phyloP scores from a whole-genome alignment of 768 basidiomycete species.

The Tulasnella sp. region DNA sequence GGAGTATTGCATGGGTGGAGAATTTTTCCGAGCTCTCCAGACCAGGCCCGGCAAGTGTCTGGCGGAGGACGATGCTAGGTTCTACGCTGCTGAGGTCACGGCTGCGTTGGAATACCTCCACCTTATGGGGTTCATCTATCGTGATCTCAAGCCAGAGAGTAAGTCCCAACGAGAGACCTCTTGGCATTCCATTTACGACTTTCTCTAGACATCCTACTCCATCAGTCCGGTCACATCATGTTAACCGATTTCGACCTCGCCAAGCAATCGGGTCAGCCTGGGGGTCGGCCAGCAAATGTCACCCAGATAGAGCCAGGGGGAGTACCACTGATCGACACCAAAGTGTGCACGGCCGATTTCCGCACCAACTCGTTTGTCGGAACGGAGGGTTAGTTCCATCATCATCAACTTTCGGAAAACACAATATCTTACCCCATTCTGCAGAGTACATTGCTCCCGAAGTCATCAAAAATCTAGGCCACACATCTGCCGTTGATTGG shows the following conservation, averaged over 20 bases:
- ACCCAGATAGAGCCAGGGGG: slow-evolving; percentile 80
- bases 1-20: slow-evolving; percentile 99
- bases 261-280: slow-evolving; percentile 81
- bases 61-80: slow-evolving; percentile 85
- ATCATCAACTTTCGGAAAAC: background rate
- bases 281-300: slow-evolving; percentile 75
- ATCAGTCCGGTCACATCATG: slow-evolving; percentile 99
- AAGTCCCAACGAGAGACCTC: slow-evolving; percentile 27
- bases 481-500: slow-evolving; percentile 98
- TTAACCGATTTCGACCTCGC: slow-evolving; percentile 98
- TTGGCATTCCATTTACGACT: background rate
- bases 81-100: slow-evolving; percentile 97
- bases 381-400: slow-evolving; percentile 65
- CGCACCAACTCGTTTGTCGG: slow-evolving; percentile 98
- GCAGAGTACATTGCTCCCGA: slow-evolving; percentile 98
- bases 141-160: slow-evolving; percentile 99
- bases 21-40: slow-evolving; percentile 97
- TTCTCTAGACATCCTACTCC: slow-evolving; percentile 77
- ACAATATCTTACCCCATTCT: slow-evolving; percentile 19
- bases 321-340: slow-evolving; percentile 90
- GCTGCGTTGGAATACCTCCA: slow-evolving; percentile 97
- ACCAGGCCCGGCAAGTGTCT: slow-evolving; percentile 94
- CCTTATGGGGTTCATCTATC: slow-evolving; percentile 98
- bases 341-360: slow-evolving; percentile 94
- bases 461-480: slow-evolving; percentile 91